Evolutionary conservation across 2,329 filamentous ascomycete species (phyloP).

Genomic region (Claviceps digitariae): DNA sequence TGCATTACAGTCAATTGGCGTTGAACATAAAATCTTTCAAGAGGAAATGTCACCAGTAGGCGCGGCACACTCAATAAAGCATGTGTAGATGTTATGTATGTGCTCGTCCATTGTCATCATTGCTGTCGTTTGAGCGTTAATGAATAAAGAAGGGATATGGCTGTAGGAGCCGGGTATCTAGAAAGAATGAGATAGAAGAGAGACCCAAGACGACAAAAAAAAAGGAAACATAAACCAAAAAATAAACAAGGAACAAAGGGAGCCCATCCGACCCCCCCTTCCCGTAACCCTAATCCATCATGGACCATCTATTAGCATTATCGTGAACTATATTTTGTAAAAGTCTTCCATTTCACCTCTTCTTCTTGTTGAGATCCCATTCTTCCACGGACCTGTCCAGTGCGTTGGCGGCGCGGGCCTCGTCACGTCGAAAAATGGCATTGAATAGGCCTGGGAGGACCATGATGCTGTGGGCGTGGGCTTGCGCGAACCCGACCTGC

Average conservation of each 20-base stretch:
- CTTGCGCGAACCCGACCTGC: conserved; percentile 56
- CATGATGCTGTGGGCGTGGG: conserved; percentile 62
- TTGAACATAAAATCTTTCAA: too few species aligned
- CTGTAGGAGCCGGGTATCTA: conserved; percentile 1
- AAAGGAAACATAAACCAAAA: neutral
- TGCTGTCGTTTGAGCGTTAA: neutral
- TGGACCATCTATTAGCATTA: neutral
- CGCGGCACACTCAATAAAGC: too few species aligned
- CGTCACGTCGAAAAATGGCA: conserved; percentile 41
- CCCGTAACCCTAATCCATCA: neutral
- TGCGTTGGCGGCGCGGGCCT: conserved; percentile 41
- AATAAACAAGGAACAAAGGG: neutral
- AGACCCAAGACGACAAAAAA: neutral
- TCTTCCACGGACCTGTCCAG: conserved; percentile 37
- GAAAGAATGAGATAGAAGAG: neutral
- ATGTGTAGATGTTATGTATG: too few species aligned
- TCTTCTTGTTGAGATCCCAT: conserved; percentile 35
- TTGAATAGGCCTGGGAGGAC: conserved; percentile 53
- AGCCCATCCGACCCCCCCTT: neutral
- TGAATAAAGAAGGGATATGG: neutral
- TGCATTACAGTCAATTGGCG: too few species aligned
- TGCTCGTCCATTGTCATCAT: neutral
- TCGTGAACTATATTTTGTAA: too few species aligned
- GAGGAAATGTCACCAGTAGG: too few species aligned
- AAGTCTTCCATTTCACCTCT: conserved; percentile 20